A percentile compares a stretch with the other conserved stretches of the same genome.
These are phyloP conservation scores for Carex parvula DNA, from an alignment of 176 grass and related monocot species.

Conservation along the genomic window DNA sequence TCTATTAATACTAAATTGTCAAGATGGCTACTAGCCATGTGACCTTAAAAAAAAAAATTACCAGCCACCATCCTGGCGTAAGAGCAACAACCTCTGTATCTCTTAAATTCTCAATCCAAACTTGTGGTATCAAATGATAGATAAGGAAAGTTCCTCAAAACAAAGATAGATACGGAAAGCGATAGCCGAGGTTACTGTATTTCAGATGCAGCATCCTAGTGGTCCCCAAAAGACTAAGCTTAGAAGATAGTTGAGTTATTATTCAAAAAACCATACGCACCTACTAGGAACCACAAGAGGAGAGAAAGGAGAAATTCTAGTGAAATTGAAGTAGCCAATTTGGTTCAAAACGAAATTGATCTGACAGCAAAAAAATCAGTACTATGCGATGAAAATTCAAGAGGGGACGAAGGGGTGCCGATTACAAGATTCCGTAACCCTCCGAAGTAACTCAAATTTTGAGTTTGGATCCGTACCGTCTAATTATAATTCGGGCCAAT, in stretches of 20 bases:
- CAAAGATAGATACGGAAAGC: background rate
- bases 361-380: background rate
- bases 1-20: no score
- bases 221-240: slow-evolving; percentile 14
- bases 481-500: no score
- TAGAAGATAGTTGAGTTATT: background rate
- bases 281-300: background rate
- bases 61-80: slow-evolving; percentile 14
- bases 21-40: no score
- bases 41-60: background rate
- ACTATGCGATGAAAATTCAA: background rate
- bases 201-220: background rate
- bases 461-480: no score
- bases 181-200: background rate
- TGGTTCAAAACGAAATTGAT: background rate
- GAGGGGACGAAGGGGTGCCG: background rate
- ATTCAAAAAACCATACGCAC: background rate
- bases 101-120: background rate
- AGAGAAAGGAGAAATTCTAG: background rate
- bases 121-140: background rate
- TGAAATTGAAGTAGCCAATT: background rate
- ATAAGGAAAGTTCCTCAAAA: background rate
- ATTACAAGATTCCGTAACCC: background rate
- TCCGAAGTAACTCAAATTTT: no score
- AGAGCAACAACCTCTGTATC: slow-evolving; percentile 8